Evolutionary conservation across 2,329 filamentous ascomycete genomes (phyloP).

Genomic region (Drechslerella stenobrocha): DNA sequence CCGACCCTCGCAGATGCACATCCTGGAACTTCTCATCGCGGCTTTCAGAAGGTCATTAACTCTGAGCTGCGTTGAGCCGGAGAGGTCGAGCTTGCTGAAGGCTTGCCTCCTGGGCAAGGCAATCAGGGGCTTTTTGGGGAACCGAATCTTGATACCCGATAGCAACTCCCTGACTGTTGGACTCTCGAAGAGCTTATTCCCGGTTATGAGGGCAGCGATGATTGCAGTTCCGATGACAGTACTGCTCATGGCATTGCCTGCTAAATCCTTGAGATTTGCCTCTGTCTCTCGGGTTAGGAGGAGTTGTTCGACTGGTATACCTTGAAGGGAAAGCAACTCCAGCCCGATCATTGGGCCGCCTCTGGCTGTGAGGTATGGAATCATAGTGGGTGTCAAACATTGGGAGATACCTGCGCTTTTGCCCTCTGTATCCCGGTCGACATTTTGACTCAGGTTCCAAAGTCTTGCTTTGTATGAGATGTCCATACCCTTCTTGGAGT

Average conservation of each 20-base stretch:
- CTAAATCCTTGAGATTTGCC: conserved; percentile 68
- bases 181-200: conserved; percentile 40
- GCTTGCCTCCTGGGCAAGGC: conserved; percentile 26
- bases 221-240: conserved; percentile 70
- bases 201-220: conserved; percentile 62
- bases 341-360: conserved; percentile 66
- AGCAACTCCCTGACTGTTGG: not conserved
- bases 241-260: conserved; percentile 78
- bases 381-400: conserved; percentile 70
- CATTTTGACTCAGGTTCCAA: conserved; percentile 72
- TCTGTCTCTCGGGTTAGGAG: conserved; percentile 67
- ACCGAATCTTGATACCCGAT: not conserved
- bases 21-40: conserved; percentile 55
- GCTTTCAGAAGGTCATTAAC: conserved; percentile 44
- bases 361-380: conserved; percentile 65
- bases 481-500: conserved; percentile 19
- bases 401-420: conserved; percentile 63
- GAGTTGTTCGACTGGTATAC: conserved; percentile 67
- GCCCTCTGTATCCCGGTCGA: conserved; percentile 63
- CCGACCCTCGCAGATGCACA: conserved; percentile 65
- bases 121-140: not conserved
- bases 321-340: conserved; percentile 69
- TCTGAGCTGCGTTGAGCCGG: conserved; percentile 34
- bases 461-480: conserved; percentile 57
- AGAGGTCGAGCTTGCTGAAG: conserved; percentile 47